Percentiles rank a stretch among this genome's conserved stretches.
phyloP scores from a whole-genome alignment of 768 basidiomycete genomes.

The Kwoniella mangroviensis region DNA sequence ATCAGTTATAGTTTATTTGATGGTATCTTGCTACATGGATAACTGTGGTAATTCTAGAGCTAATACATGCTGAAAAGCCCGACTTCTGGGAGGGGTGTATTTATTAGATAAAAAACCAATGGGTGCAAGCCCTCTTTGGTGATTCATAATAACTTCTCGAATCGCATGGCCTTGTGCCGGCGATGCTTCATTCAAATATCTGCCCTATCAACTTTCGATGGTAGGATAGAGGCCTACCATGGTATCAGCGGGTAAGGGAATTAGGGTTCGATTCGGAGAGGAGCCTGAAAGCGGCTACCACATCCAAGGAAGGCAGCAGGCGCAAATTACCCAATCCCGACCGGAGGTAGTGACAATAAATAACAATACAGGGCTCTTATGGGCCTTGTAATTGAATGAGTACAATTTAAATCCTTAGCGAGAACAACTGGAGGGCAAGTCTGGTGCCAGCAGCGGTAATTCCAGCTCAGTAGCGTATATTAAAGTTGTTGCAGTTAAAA shows the following conservation, averaged over 20 bases:
- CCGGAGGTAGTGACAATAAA: constrained; percentile 62
- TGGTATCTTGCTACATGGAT: constrained; percentile 76
- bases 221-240: constrained; percentile 76
- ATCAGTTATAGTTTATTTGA: constrained; percentile 83
- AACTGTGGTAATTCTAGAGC: constrained; percentile 80
- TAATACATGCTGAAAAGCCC: constrained; percentile 74
- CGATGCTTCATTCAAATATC: constrained; percentile 73
- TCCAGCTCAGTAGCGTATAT: constrained; percentile 60
- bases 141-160: constrained; percentile 78
- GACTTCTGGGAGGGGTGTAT: constrained; percentile 72
- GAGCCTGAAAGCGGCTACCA: constrained; percentile 8
- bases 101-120: constrained; percentile 72
- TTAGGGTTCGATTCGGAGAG: constrained; percentile 5
- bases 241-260: constrained; percentile 75
- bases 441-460: constrained; percentile 60
- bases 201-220: constrained; percentile 79
- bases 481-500: constrained; percentile 63
- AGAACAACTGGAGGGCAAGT: constrained; percentile 63
- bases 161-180: constrained; percentile 74
- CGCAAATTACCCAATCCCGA: constrained; percentile 36
- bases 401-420: constrained; percentile 63
- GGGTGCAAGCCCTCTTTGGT: constrained; percentile 61
- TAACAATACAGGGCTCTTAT: constrained; percentile 61
- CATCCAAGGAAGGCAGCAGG: constrained; percentile 8
- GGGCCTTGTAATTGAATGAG: constrained; percentile 62